Evolutionary conservation across 108 stramenopile genomes (phyloP), one percentile per base, ranked within the genome.

Genomic region (Nitzschia inconspicua): DNA sequence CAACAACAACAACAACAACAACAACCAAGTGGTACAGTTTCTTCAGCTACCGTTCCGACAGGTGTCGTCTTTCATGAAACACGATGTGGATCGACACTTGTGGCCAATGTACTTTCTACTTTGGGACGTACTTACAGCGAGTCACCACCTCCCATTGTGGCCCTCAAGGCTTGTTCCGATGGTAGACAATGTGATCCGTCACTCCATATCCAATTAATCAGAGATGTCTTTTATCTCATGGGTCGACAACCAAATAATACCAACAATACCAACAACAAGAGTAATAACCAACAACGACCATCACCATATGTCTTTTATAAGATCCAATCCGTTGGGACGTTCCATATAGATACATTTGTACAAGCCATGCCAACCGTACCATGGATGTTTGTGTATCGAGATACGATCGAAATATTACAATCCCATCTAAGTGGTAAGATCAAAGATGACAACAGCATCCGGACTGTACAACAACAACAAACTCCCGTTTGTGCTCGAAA

Each of bases 61-160:
- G 97, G 91, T 0, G 88, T 98, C 47, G 73, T 97, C 10, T 97
- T 97, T 78, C 98, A 98, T 64, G 95, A 97, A 66, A 80, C 80
- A 0, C 79, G 96, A 44, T 89, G 90, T 43, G 98, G 98, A 5
- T 88, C 88, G 5, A 97, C 96, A 0, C 68, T 97, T 24, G 77
- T 93, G 14, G 92, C 98, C 40, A 98, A 98, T 74, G 53, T 87
- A 22, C 62, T 98, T 27, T 83, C 76, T 8, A 56, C 44, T 6
- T 14, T 14, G 11, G 59, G 59, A 2, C 67, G 89, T 32, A 40
- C 54, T 19, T 94, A 87, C 43, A 83, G 80, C 27, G 98, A 98
- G 77, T 57, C 72, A 8, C 39, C 69, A 6, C 84, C 93, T 0
- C 81, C 88, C 13, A 60, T 84, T 6, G 26, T 24, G 8, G 88